Conservation (phyloP, 495 filamentous ascomycete species). For the Bacidia gigantensis region DNA sequence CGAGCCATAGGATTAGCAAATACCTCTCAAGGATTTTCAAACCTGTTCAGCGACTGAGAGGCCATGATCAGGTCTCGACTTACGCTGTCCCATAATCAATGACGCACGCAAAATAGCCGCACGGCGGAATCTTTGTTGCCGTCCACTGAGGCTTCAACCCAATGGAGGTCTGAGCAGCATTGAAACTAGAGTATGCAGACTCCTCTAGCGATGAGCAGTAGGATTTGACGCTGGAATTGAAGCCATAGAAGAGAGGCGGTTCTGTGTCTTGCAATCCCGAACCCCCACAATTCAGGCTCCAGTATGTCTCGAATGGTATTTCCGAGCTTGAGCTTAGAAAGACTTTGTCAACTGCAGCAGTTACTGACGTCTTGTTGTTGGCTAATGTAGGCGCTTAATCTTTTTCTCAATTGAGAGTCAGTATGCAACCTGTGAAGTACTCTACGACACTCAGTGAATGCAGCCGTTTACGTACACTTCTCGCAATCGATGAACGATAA, state of each 20-base stretch:
- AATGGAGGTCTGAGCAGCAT: not conserved
- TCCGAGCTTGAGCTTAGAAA: not conserved
- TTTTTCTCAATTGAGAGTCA: not conserved
- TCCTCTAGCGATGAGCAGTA: not conserved
- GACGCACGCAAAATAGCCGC: not conserved
- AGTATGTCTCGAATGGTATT: not conserved
- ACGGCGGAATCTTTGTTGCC: not conserved
- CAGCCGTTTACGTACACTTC: not conserved
- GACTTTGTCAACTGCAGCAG: not conserved
- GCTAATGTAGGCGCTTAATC: not conserved
- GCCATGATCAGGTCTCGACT: no score
- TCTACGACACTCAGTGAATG: no score
- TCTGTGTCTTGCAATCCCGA: not conserved
- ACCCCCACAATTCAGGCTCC: not conserved
- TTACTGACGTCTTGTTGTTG: not conserved
- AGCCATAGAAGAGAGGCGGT: not conserved
- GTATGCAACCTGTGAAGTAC: not conserved
- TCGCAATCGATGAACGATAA: not conserved
- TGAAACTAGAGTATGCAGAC: not conserved
- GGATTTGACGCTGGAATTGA: slow-evolving; percentile 1
- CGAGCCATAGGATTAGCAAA: not conserved
- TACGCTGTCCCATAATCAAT: not conserved
- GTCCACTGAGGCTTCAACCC: not conserved
- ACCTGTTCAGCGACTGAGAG: no score
- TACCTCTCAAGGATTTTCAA: no score